These are phyloP conservation scores for Trichosporon faecale DNA, from an alignment of 1,284 basidiomycete genomes.

Conservation along the genomic window DNA sequence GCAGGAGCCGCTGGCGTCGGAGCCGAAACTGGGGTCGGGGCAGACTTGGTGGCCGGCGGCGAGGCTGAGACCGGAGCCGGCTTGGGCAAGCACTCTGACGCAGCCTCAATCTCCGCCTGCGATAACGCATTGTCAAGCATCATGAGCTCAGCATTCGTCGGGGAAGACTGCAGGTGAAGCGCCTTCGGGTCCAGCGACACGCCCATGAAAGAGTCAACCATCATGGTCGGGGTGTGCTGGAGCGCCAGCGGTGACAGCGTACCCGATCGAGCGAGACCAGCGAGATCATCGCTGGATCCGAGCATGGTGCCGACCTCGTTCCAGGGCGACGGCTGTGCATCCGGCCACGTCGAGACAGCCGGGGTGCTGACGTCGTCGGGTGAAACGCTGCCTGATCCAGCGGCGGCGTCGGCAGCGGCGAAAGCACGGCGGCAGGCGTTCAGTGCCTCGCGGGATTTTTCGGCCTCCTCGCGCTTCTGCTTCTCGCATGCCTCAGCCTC, in stretches of 20 bases:
- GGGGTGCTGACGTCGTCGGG: constrained; percentile 12
- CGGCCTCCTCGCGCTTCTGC: constrained; percentile 34
- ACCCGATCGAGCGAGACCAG: neutral
- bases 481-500: constrained; percentile 45
- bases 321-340: constrained; percentile 19
- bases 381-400: constrained; percentile 14
- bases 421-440: constrained; percentile 38
- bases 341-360: constrained; percentile 7
- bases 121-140: constrained; percentile 33
- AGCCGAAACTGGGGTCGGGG: constrained; percentile 2
- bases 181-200: constrained; percentile 28
- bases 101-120: constrained; percentile 33
- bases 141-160: constrained; percentile 20
- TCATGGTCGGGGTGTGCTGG: constrained; percentile 22
- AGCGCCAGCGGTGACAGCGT: constrained; percentile 37
- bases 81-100: neutral
- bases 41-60: neutral
- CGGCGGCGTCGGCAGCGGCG: constrained; percentile 19
- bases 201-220: constrained; percentile 2
- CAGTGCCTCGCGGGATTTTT: constrained; percentile 33
- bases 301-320: constrained; percentile 13
- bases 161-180: constrained; percentile 19
- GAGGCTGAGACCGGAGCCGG: neutral
- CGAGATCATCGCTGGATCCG: neutral
- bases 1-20: constrained; percentile 8